Evolutionary conservation across 108 stramenopile genomes (phyloP), one percentile per base, ranked within the genome.

Genomic region (Pseudonitzschia pungens): DNA sequence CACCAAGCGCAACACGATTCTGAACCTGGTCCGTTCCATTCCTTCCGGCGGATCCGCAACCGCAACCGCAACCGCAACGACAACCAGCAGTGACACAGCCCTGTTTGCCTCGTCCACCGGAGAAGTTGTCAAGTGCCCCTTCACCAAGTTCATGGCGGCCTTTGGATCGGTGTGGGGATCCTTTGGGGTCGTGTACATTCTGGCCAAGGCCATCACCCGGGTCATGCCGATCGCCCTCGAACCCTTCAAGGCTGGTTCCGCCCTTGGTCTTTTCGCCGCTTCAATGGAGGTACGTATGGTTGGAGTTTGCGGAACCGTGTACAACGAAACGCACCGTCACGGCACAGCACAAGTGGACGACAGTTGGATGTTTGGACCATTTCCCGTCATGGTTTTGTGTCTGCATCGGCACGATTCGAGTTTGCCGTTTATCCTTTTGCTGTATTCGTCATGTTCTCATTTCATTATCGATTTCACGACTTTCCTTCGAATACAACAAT

Each of bases 211-310:
- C 11, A 86, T 98, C 36, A 82, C 75, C 60, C 81, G 96, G 27
- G 92, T 97, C 45, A 15, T 93, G 52, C 98, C 98, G 4, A 91
- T 98, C 68, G 98, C 98, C 14, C 32, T 97, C 70, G 92, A 97
- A 82, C 96, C 96, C 1, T 96, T 97, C 63, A 12, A 55, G 26
- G 26, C 5, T 22, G 54, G 26, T 26, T 84, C 76, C 11, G 68
- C 82, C 7, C 62, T n/a, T 83, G 24, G 77, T 78, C 0, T 83
- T 92, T 69, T 78, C 85, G 27, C 79, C 80, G 20, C 21, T 92
- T 50, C 86, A 95, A 76, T 73, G 90, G 65, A 83, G 82, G 89
- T 90, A 81, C 69, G 36, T n/a, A n/a, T n/a, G n/a, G n/a, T n/a
- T n/a, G n/a, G n/a, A n/a, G n/a, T n/a, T n/a, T n/a, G n/a, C n/a